These are phyloP conservation scores for Angophora floribunda DNA, from an alignment of 345 rosid species.

Conservation along the genomic window DNA sequence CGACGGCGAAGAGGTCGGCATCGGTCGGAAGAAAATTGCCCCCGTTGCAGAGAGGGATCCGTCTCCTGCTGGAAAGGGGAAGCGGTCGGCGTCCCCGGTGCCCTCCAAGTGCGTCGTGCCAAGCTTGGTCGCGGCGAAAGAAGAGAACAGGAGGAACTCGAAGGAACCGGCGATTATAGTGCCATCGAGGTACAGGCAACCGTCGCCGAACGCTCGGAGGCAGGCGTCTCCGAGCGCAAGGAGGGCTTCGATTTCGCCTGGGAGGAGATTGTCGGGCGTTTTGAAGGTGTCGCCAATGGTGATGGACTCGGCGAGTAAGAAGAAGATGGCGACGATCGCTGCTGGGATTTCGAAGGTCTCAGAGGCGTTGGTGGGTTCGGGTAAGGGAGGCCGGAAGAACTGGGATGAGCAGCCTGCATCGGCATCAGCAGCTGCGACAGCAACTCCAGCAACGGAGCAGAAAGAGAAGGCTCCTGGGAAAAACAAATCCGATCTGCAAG, in stretches of 20 bases:
- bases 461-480: conserved; percentile 37
- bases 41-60: conserved; percentile 58
- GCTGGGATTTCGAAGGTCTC: conserved; percentile 70
- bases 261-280: conserved; percentile 65
- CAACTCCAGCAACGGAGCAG: conserved; percentile 9
- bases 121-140: conserved; percentile 61
- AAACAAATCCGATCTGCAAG: conserved; percentile 48
- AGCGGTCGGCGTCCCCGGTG: conserved; percentile 84
- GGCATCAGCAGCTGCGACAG: conserved; percentile 1
- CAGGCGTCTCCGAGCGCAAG: conserved; percentile 67
- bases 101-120: conserved; percentile 95
- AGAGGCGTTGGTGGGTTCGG: conserved; percentile 48
- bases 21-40: conserved; percentile 39
- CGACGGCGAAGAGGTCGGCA: conserved; percentile 42
- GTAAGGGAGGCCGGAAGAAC: conserved; percentile 41
- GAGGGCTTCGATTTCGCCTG: conserved; percentile 74
- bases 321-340: conserved; percentile 57
- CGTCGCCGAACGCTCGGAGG: conserved; percentile 73
- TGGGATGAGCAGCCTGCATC: conserved; percentile 52
- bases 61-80: conserved; percentile 51
- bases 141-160: conserved; percentile 57
- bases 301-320: conserved; percentile 66
- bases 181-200: conserved; percentile 88
- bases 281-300: conserved; percentile 56
- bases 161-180: conserved; percentile 84